phyloP scores from a whole-genome alignment of 2,329 filamentous ascomycete species.

The Dactylellina parvicollis region DNA sequence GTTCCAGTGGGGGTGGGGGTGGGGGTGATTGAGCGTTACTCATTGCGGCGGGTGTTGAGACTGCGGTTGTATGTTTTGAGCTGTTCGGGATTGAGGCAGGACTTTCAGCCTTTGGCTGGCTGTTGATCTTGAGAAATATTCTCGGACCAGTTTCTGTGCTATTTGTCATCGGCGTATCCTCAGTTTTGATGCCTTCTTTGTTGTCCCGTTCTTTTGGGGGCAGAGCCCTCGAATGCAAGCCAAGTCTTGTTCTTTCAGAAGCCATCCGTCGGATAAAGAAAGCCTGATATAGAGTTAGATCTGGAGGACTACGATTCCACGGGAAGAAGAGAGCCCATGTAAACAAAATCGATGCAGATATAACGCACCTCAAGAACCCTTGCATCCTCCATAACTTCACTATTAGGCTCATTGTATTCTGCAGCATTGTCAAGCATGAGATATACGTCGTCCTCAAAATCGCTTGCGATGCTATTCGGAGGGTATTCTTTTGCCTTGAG shows the following conservation, averaged over 20 bases:
- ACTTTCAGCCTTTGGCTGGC: slow-evolving; percentile 30
- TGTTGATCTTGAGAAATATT: slow-evolving; percentile 40
- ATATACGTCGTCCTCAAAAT: slow-evolving; percentile 40
- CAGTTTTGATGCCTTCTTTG: slow-evolving; percentile 6
- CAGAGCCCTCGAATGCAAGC: slow-evolving; percentile 19
- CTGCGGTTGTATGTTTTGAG: slow-evolving; percentile 30
- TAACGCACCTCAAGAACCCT: slow-evolving; percentile 34
- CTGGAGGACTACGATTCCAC: no score
- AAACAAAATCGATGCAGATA: no score
- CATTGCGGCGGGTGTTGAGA: slow-evolving; percentile 27
- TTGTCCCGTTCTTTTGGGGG: slow-evolving; percentile 2
- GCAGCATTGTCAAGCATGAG: slow-evolving; percentile 43
- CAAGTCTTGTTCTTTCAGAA: slow-evolving; percentile 14
- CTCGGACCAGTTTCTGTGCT: slow-evolving; percentile 25
- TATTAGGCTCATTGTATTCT: slow-evolving; percentile 36
- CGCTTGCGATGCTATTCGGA: background rate
- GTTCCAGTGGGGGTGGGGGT: background rate
- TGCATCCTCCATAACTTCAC: slow-evolving; percentile 43
- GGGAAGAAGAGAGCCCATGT: background rate
- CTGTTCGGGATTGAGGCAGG: slow-evolving; percentile 22
- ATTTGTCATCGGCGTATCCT: slow-evolving; percentile 34
- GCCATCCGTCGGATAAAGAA: slow-evolving; percentile 23
- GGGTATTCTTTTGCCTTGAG: slow-evolving; percentile 15
- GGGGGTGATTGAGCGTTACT: slow-evolving; percentile 31
- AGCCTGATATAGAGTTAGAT: no score